These are phyloP conservation scores for Xylaria palmicola DNA, from an alignment of 495 filamentous ascomycete genomes.

Conservation along the genomic window DNA sequence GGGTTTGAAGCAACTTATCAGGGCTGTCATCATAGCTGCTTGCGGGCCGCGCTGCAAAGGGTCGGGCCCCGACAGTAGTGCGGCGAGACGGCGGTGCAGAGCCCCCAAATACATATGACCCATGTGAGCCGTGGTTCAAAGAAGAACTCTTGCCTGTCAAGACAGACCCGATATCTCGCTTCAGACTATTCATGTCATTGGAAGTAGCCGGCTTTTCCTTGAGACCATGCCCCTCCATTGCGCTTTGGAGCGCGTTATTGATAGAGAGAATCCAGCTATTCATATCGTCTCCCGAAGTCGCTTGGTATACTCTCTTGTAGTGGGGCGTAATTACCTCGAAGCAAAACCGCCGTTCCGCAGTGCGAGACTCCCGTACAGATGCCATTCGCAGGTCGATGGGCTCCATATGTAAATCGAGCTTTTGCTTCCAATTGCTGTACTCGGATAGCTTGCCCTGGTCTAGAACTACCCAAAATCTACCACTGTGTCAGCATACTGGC, in stretches of 20 bases:
- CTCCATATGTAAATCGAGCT: constrained; percentile 94
- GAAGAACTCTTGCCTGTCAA: constrained; percentile 92
- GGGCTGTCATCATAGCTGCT: constrained; percentile 76
- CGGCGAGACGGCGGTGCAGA: constrained; percentile 67
- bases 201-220: constrained; percentile 49
- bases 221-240: constrained; percentile 76
- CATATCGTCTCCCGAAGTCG: constrained; percentile 97
- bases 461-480: constrained; percentile 95
- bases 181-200: constrained; percentile 54
- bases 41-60: constrained; percentile 66
- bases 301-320: constrained; percentile 95
- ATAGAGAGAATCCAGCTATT: constrained; percentile 93
- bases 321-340: constrained; percentile 98
- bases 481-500: constrained; percentile 12
- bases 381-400: constrained; percentile 97
- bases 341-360: constrained; percentile 92
- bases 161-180: constrained; percentile 85
- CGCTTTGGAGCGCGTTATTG: constrained; percentile 95
- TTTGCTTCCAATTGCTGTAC: constrained; percentile 99
- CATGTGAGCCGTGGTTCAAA: constrained; percentile 55
- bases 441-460: constrained; percentile 96
- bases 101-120: constrained; percentile 44
- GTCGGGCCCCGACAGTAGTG: constrained; percentile 83
- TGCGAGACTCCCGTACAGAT: constrained; percentile 91
- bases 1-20: constrained; percentile 76